Conservation (phyloP, 257 asterid species). For the Oldenlandia corymbosa region DNA sequence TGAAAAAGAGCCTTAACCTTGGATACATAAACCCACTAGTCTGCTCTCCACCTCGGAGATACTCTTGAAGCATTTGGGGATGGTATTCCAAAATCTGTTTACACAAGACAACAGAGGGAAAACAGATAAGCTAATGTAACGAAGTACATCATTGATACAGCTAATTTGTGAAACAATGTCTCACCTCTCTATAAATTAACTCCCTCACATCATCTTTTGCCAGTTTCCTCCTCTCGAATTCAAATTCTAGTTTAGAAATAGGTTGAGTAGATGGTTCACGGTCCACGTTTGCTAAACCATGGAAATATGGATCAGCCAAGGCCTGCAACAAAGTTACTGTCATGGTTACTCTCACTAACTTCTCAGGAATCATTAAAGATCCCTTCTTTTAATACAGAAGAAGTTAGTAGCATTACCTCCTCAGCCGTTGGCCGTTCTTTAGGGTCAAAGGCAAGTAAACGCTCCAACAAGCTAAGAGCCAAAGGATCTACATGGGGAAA, state of each 20-base stretch:
- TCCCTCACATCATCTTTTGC: slow-evolving; percentile 92
- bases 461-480: slow-evolving; percentile 70
- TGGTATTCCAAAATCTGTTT: slow-evolving; percentile 93
- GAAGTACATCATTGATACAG: not conserved
- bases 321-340: slow-evolving; percentile 59
- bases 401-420: slow-evolving; percentile 44
- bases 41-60: slow-evolving; percentile 89
- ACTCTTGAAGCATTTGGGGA: slow-evolving; percentile 95
- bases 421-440: slow-evolving; percentile 93
- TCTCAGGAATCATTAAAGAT: not conserved
- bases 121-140: slow-evolving; percentile 10
- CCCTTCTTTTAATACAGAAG: not conserved
- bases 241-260: slow-evolving; percentile 92
- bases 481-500: slow-evolving; percentile 72
- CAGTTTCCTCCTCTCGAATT: slow-evolving; percentile 84
- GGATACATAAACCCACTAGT: slow-evolving; percentile 97
- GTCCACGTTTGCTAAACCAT: slow-evolving; percentile 66
- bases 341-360: not conserved
- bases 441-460: slow-evolving; percentile 87
- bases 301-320: slow-evolving; percentile 73
- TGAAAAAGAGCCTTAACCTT: slow-evolving; percentile 38
- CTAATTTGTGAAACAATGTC: not conserved
- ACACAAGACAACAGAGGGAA: slow-evolving; percentile 16
- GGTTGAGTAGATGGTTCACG: slow-evolving; percentile 84
- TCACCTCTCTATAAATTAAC: slow-evolving; percentile 62